Conservation (phyloP, 306 rosid species). For the Vigna reflexopilosa region DNA sequence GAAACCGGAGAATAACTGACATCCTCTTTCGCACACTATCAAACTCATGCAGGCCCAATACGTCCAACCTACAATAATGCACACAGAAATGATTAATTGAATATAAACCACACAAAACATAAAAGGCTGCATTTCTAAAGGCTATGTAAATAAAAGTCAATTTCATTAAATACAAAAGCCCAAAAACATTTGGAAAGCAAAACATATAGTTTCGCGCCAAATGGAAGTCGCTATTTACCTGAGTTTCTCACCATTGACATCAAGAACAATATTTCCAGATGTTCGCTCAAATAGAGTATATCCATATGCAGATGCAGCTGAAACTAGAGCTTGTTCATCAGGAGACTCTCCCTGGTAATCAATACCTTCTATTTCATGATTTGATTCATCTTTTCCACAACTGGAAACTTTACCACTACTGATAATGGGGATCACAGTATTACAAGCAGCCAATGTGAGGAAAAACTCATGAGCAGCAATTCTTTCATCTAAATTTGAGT, state of each 20-base stretch:
- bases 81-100: constrained; percentile 33
- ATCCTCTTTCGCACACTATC: constrained; percentile 86
- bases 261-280: constrained; percentile 77
- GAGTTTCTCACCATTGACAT: constrained; percentile 73
- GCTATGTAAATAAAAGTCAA: constrained; percentile 2
- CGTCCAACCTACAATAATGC: constrained; percentile 70
- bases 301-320: constrained; percentile 85
- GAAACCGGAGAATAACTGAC: constrained; percentile 42
- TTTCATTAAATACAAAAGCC: not conserved
- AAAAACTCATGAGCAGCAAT: constrained; percentile 78
- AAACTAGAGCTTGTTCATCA: constrained; percentile 86
- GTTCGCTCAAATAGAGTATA: constrained; percentile 86
- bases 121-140: not conserved
- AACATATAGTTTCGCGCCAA: constrained; percentile 1
- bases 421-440: constrained; percentile 81
- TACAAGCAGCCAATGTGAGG: constrained; percentile 87
- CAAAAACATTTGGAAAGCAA: not conserved
- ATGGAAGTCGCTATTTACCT: constrained; percentile 62
- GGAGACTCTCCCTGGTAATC: constrained; percentile 94
- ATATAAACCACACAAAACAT: constrained; percentile 9
- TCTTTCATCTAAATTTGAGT: constrained; percentile 56
- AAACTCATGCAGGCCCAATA: constrained; percentile 88
- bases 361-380: constrained; percentile 52
- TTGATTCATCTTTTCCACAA: constrained; percentile 49
- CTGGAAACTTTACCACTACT: constrained; percentile 44